phyloP scores from a whole-genome alignment of 768 basidiomycete species.

The Tephrocybe rancida region DNA sequence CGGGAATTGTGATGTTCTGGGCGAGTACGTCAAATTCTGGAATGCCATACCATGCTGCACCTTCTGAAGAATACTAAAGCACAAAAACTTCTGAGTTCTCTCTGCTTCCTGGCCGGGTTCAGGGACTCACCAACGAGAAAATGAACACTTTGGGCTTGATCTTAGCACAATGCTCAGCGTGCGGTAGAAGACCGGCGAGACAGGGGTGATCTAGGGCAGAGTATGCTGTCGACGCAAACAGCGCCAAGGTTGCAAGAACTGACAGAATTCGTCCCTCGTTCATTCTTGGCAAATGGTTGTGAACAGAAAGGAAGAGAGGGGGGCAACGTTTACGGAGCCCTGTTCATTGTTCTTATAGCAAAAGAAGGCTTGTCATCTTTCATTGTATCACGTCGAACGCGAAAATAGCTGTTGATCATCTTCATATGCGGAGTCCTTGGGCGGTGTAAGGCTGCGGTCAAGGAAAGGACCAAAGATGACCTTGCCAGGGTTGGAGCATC shows the following conservation, averaged over 20 bases:
- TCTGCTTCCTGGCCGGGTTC: no score
- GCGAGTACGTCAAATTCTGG: constrained; percentile 11
- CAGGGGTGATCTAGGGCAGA: not conserved
- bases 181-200: not conserved
- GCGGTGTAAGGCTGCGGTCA: no score
- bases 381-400: not conserved
- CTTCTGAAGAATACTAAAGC: constrained; percentile 11
- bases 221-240: not conserved
- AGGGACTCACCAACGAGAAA: constrained; percentile 11
- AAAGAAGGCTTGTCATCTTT: not conserved
- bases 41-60: constrained; percentile 9
- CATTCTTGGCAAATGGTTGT: not conserved
- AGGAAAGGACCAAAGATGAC: not conserved
- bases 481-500: no score
- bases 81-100: no score
- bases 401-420: not conserved
- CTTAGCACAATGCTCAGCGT: not conserved
- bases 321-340: not conserved
- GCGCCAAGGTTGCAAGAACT: not conserved
- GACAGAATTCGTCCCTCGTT: not conserved
- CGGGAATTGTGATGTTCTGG: constrained; percentile 9
- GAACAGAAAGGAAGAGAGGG: not conserved
- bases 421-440: not conserved
- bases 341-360: not conserved
- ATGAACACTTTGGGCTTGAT: constrained; percentile 14